Conservation (phyloP, 2,329 filamentous ascomycete genomes). For the Berkeleyomyces basicola region DNA sequence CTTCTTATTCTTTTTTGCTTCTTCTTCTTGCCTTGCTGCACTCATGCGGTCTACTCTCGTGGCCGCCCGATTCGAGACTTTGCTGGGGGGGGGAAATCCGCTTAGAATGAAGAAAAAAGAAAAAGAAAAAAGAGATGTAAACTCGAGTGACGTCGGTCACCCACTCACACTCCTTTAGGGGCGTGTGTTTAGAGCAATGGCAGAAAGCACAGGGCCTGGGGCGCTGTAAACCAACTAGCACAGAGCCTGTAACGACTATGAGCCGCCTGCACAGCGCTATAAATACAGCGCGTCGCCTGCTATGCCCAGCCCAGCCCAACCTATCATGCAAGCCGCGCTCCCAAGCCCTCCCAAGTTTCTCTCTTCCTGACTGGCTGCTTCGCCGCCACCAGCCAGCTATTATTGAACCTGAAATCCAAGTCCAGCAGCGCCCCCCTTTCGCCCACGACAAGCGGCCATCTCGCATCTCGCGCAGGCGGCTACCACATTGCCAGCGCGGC, state of each 20-base stretch:
- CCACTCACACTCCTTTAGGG: neutral
- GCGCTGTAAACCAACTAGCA: too few relatives aligned
- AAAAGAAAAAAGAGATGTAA: constrained; percentile 2
- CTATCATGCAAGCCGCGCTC: neutral
- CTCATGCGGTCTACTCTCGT: too few relatives aligned
- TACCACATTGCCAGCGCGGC: neutral
- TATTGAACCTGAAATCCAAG: neutral
- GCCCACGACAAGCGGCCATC: neutral
- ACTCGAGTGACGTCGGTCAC: neutral
- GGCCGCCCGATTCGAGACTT: neutral
- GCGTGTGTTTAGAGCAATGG: neutral
- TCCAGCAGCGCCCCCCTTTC: neutral
- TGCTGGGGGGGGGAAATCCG: neutral
- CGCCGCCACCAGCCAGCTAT: neutral
- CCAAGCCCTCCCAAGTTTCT: neutral
- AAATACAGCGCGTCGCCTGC: neutral
- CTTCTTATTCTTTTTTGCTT: neutral
- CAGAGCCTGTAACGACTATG: too few relatives aligned
- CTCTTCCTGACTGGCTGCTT: neutral
- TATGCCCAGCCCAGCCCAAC: neutral
- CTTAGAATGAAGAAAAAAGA: neutral
- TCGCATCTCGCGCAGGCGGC: neutral
- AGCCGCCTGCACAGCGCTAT: neutral
- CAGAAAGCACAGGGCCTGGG: neutral
- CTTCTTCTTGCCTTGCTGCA: neutral